Conservation (phyloP, 2,329 filamentous ascomycete genomes). For the Aureobasidium sp. region DNA sequence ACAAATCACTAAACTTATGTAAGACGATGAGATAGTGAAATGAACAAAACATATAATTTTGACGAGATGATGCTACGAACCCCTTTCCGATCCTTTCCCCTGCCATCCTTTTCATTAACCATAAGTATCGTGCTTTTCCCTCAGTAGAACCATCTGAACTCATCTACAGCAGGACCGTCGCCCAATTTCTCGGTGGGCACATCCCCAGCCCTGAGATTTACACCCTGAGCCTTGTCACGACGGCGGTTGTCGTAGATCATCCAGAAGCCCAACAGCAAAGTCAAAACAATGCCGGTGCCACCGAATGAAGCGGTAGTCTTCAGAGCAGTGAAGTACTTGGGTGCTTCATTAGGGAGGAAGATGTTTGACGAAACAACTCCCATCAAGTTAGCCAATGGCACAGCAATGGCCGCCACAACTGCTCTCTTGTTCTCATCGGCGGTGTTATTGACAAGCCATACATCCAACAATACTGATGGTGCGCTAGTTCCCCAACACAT, state of each 20-base stretch:
- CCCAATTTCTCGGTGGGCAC: conserved; percentile 50
- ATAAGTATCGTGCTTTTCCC: neutral
- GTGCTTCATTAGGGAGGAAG: conserved; percentile 68
- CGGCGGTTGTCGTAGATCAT: conserved; percentile 73
- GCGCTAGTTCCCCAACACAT: conserved; percentile 84
- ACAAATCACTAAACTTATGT: too few species aligned
- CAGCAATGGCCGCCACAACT: conserved; percentile 74
- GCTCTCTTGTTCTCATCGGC: conserved; percentile 79
- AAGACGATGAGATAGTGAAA: too few species aligned
- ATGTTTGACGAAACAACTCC: conserved; percentile 75
- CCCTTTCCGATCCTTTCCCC: neutral
- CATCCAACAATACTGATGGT: conserved; percentile 72
- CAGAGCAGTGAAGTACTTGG: conserved; percentile 72
- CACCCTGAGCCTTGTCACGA: conserved; percentile 63
- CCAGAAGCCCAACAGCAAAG: conserved; percentile 63
- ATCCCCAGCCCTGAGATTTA: conserved; percentile 58
- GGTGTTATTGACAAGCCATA: conserved; percentile 87
- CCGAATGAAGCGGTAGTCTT: conserved; percentile 72
- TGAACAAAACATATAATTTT: too few species aligned
- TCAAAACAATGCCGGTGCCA: conserved; percentile 62
- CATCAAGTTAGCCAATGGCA: conserved; percentile 82
- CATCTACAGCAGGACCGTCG: conserved; percentile 46
- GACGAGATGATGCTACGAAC: too few species aligned
- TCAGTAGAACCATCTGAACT: conserved; percentile 50
- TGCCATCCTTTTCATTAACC: neutral